Evolutionary conservation across 73 alveolate genomes (phyloP), one percentile per base, ranked within the genome.

Genomic region (Tetrahymena malaccensis): DNA sequence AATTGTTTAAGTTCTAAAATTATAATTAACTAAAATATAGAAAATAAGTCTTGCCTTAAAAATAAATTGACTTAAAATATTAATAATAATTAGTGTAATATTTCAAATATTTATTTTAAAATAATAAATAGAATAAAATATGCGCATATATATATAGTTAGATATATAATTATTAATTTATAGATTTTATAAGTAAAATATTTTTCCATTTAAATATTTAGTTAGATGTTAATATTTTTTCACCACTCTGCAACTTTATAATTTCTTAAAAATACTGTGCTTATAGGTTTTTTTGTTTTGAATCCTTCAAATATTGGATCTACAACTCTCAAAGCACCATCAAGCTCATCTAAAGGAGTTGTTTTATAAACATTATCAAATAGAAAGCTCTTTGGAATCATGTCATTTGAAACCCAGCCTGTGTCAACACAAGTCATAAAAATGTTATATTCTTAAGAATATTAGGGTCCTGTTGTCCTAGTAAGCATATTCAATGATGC

Each of bases 401-500:
- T 97, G 96, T 97, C 98, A 85, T 97, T 98, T 19, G 99, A 97
- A 85, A 98, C 99, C 99, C 99, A 98, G 37, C 99, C 99, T 34
- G 99, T 98, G 94, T 98, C 99, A 43, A 97, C 99, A 96, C 98
- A 95, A 55, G 97, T 96, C 99, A 97, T 98, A 94, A 96, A 98
- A 70, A 98, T 98, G 34, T 97, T 96, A 34, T 95, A 93, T 4
- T 70, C 89, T 27, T 50, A 93, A 93, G 95, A 94, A 93, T 93
- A 93, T 93, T 97, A 97, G 55, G 96, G 85, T 85, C 99, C 99
- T 25, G 98, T 85, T 16, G 99, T 98, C 94, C 99, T 97, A 16
- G 99, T 98, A 97, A 98, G 96, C 99, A 98, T 98, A 97, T 98
- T 98, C 57, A 98, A 93, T 40, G 99, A 99, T 16, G 99, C 99